Percentiles rank a stretch among this genome's conserved stretches.
Evolutionary conservation across 495 filamentous ascomycete species (phyloP).

Genomic region (Rhypophila decipiens): DNA sequence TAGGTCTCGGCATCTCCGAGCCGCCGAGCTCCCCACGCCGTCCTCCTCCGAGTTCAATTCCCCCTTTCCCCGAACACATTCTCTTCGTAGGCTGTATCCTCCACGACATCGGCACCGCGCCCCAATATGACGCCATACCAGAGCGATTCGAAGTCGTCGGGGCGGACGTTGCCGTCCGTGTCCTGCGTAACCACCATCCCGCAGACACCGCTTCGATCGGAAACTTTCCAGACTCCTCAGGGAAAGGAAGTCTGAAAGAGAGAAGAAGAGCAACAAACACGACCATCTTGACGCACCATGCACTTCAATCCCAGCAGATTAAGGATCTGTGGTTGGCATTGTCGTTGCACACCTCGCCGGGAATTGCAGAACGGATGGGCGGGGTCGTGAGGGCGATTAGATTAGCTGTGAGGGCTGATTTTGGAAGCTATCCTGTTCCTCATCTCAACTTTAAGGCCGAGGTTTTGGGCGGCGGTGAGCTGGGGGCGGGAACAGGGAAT

Average conservation of each 20-base stretch:
- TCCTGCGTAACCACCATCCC: constrained; percentile 22
- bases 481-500: too few species aligned
- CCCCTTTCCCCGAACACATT: constrained; percentile 17
- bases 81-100: constrained; percentile 37
- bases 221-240: too few species aligned
- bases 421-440: constrained; percentile 21
- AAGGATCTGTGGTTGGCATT: constrained; percentile 43
- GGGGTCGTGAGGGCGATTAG: constrained; percentile 29
- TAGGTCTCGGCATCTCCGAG: too few species aligned
- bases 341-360: constrained; percentile 36
- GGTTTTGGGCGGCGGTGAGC: too few species aligned
- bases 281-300: too few species aligned
- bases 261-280: too few species aligned
- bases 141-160: constrained; percentile 44
- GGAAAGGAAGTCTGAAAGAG: too few species aligned
- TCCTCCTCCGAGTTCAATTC: too few species aligned
- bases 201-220: constrained; percentile 23
- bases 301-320: neutral
- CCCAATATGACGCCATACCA: constrained; percentile 23
- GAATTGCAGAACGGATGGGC: constrained; percentile 39
- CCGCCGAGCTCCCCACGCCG: constrained; percentile 1
- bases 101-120: constrained; percentile 40
- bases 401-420: constrained; percentile 35
- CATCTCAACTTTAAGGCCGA: too few species aligned
- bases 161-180: constrained; percentile 32